Base-by-base conservation (phyloP, 1,139 yeast genomes). In the Pichia sp. region DNA sequence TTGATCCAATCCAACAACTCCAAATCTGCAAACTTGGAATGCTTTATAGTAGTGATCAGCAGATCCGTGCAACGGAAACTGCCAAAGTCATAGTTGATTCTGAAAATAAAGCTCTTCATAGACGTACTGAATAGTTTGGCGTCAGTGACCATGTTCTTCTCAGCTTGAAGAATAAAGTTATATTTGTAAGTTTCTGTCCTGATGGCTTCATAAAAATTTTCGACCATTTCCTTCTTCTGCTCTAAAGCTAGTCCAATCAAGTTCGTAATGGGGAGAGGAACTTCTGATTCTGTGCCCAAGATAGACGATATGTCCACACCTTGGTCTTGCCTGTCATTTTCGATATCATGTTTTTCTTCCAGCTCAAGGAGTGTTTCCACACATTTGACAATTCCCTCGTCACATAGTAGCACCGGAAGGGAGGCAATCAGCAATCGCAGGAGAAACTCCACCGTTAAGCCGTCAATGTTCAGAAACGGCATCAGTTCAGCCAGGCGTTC, bases 1-100 rank as follows among this genome's bases (percentile, higher is more conserved):
- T 42, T 23, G 30, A 64, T 45, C 70, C 70, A 67, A 19, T 47
- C 50, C 2, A 56, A 46, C n/a, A 64, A 49, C 2, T 54, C 53
- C 8, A 46, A 23, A 1, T 62, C 54, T 26, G 54, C 51, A 19
- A 32, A 59, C 6, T 53, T 34, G 0, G 55, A 55, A 4, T 36
- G 19, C 4, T 43, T 38, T 1, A 60, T 31, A 1, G 19, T 2
- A 1, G 26, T 46, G 5, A 59, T 30, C 1, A 52, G 23, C 6
- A 15, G 8, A 15, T 52, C 53, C 1, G 57, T 49, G 1, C 55
- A 30, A 1, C 43, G 10, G 49, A 64, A 57, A n/a, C 56, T 54
- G 6, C 55, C 50, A 5, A 58, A 52, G 4, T 61, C 53, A 13
- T 51, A 40, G 43, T 65, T 66, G 1, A 60, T 36, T 44, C 52